Conservation (phyloP, 2,329 filamentous ascomycete species). For the Ceratocystis cacaofunesta region DNA sequence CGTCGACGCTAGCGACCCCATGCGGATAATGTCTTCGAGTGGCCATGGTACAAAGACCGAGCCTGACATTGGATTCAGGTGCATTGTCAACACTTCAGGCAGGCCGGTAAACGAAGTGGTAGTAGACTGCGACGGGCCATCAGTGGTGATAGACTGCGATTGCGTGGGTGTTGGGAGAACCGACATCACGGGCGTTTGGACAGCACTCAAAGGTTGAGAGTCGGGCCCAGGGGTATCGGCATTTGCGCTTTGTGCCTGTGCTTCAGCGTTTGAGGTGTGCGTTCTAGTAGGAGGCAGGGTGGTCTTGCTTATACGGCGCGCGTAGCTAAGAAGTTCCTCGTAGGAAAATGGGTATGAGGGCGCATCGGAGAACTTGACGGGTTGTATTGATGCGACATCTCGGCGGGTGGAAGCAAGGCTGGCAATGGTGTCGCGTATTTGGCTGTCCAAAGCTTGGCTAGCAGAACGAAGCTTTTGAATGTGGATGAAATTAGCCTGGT, state of each 20-base stretch:
- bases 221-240: conserved; percentile 24
- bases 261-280: conserved; percentile 22
- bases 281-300: conserved; percentile 48
- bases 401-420: conserved; percentile 58
- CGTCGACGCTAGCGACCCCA: conserved; percentile 50
- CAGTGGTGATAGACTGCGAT: conserved; percentile 20
- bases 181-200: conserved; percentile 19
- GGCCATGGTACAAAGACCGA: conserved; percentile 66
- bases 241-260: conserved; percentile 21
- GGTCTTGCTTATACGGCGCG: conserved; percentile 64
- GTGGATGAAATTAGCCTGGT: conserved; percentile 59
- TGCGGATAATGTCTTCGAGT: conserved; percentile 50
- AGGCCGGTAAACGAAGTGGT: conserved; percentile 28
- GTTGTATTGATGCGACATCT: conserved; percentile 51
- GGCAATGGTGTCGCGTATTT: conserved; percentile 55
- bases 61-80: conserved; percentile 41
- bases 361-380: conserved; percentile 38
- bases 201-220: conserved; percentile 24
- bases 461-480: conserved; percentile 54
- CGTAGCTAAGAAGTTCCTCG: conserved; percentile 60
- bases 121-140: conserved; percentile 23
- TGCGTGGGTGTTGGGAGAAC: conserved; percentile 17
- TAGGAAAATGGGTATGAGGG: conserved; percentile 47
- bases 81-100: conserved; percentile 34
- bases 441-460: conserved; percentile 49